Evolutionary conservation across 495 filamentous ascomycete genomes (phyloP), one percentile per base, ranked within the genome.

Genomic region (Poronia punctata): DNA sequence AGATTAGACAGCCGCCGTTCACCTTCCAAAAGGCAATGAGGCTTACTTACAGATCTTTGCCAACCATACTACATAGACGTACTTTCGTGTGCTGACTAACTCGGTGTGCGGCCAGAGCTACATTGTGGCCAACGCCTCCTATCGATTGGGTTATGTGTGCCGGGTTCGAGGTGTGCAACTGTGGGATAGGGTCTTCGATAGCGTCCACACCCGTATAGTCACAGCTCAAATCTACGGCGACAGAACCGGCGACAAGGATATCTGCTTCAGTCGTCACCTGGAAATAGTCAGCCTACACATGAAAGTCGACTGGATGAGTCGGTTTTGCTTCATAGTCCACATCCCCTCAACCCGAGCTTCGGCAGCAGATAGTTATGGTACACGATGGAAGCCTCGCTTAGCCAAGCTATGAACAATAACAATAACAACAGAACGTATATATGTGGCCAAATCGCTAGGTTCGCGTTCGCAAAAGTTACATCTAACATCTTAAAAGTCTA

Each of bases 81-180:
- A 79, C 70, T 38, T 61, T 60, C 9, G 53, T 55, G 2, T 48
- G 42, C 18, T 55, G 64, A 36, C 67, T 69, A 17, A 62, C 55
- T 19, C 59, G 64, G 52, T 84, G 82, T 5, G 83, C 75, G 4
- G 90, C 88, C 32, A 83, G 71, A 2, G 92, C 86, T 21, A 96
- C 82, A 53, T 98, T 98, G 56, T 84, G 79, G n/a, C 83, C 92
- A 2, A 97, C 92, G n/a, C 92, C 92, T 7, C 92, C 92, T 17
- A 96, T 69, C 5, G 83, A 82, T 54, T 94, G 87, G 14, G 54
- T 73, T 43, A 95, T 93, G 11, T 66, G 54, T 28, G 87, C 77
- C 28, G 84, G 84, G 57, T 97, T 98, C 6, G 92, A 98, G 1
- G 90, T 96, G 38, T 89, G 74, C 1, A 76, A 64, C 15, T 71